Evolutionary conservation across 176 grass and related monocot species (phyloP), one percentile per base, ranked within the genome.

Genomic region (Zoysia pacifica): DNA sequence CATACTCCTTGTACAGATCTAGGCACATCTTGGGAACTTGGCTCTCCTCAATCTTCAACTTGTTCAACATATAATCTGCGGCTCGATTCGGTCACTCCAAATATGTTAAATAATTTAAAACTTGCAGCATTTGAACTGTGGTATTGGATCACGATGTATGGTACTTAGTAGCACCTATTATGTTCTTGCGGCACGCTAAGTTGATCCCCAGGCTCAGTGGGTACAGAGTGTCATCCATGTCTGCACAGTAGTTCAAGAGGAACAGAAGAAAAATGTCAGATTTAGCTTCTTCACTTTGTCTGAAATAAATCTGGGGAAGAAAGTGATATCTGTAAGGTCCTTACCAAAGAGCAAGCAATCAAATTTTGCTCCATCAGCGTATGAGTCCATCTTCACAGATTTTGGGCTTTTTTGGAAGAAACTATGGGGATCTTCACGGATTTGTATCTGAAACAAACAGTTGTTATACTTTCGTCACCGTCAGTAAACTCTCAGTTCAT

Each of bases 171-270:
- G 45, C 45, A 88, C 96, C 92, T 86, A 89, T 40, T 69, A 99
- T 99, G 79, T 99, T 99, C 40, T 93, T 86, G 40, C 92, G 92
- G 84, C 96, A 99, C 42, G 88, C 96, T 18, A 95, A 65, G 89
- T 95, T 93, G 84, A 99, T 81, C 1, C 96, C 96, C 3, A 83
- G 82, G 72, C 86, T 95, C 84, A 91, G 77, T 38, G 96, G 90
- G 84, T 95, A 99, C 14, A 99, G 79, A 11, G 96, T 99, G 61
- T 99, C 96, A 71, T 99, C 96, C 96, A 99, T 89, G 42, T 99
- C 96, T 98, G 86, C 11, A 19, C 16, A 63, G 48, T 2, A 45
- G 68, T 76, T 38, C 63, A 20, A 59, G 11, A 62, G 48, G 2
- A 63, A 53, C 7, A 36, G 1, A 10, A 43, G 60, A 20, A 60